A percentile compares a stretch with the other conserved stretches of the same genome.
Evolutionary conservation across 352 stramenopile genomes (phyloP).

Genomic region (Phytophthora meadii): DNA sequence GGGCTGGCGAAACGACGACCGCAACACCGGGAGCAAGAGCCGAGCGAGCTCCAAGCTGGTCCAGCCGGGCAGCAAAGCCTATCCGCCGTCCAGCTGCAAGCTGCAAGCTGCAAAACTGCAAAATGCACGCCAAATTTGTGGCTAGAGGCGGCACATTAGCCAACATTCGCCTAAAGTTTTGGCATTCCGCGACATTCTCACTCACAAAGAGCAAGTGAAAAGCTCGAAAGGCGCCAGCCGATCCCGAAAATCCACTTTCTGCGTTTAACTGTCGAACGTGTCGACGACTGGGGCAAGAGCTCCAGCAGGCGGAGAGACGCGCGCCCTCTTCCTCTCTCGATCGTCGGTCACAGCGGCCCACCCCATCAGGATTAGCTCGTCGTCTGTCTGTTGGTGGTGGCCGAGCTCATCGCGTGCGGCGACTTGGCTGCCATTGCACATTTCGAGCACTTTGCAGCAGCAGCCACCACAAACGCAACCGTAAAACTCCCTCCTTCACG

Average conservation of each 20-base stretch:
- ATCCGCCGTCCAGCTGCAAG: conserved; percentile 1
- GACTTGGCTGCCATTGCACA: conserved; percentile 34
- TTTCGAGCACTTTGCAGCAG: conserved; percentile 30
- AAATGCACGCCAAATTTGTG: conserved; percentile 15
- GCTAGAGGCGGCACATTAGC: conserved; percentile 11
- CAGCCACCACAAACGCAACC: neutral
- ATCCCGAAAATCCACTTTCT: conserved; percentile 23
- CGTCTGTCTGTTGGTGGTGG: conserved; percentile 19
- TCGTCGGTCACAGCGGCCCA: conserved; percentile 11
- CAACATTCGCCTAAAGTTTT: conserved; percentile 27
- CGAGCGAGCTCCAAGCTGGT: neutral
- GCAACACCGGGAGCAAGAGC: conserved; percentile 5
- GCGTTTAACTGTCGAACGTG: conserved; percentile 18
- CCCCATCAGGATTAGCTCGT: conserved; percentile 26
- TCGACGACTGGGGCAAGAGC: neutral
- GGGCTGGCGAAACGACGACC: conserved; percentile 10
- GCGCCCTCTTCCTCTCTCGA: conserved; percentile 16
- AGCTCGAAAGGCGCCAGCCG: neutral
- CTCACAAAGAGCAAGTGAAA: conserved; percentile 27
- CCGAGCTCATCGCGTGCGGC: conserved; percentile 4
- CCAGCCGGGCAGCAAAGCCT: conserved; percentile 1
- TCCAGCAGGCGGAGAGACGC: conserved; percentile 11
- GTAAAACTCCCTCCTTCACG: neutral
- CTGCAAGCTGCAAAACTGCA: neutral
- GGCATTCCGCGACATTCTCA: conserved; percentile 17